phyloP scores from a whole-genome alignment of 2,329 filamentous ascomycete genomes.

The Rhynchosporium secalis region DNA sequence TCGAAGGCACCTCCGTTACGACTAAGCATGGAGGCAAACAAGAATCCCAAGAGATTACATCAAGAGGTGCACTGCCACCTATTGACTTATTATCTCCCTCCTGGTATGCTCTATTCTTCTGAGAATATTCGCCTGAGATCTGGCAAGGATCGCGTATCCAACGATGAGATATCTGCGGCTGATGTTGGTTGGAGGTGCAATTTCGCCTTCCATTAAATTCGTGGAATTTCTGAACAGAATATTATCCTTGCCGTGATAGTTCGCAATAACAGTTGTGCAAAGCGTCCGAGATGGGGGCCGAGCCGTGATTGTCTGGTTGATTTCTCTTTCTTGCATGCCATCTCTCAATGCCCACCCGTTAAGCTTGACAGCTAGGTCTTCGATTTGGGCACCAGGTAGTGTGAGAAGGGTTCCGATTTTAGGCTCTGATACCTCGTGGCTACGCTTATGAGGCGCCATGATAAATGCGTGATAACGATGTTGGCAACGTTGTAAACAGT shows the following conservation, averaged over 20 bases:
- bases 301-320: neutral
- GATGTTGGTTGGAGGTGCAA: neutral
- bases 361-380: neutral
- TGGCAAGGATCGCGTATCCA: neutral
- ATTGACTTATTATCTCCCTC: neutral
- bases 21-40: neutral
- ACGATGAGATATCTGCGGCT: conserved; percentile 1
- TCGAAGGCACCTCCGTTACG: neutral
- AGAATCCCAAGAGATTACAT: conserved; percentile 3
- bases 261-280: neutral
- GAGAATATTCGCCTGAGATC: neutral
- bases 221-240: neutral
- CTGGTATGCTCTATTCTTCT: neutral
- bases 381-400: neutral
- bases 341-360: conserved; percentile 1
- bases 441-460: neutral
- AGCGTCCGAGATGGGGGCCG: neutral
- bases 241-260: neutral
- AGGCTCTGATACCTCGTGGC: neutral
- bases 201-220: neutral
- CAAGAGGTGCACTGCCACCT: neutral
- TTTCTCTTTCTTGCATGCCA: neutral
- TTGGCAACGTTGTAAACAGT: too few species aligned
- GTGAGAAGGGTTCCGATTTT: neutral
- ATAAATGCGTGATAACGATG: neutral